phyloP scores from a whole-genome alignment of 495 filamentous ascomycete genomes.

The Schizothecium vesticola region DNA sequence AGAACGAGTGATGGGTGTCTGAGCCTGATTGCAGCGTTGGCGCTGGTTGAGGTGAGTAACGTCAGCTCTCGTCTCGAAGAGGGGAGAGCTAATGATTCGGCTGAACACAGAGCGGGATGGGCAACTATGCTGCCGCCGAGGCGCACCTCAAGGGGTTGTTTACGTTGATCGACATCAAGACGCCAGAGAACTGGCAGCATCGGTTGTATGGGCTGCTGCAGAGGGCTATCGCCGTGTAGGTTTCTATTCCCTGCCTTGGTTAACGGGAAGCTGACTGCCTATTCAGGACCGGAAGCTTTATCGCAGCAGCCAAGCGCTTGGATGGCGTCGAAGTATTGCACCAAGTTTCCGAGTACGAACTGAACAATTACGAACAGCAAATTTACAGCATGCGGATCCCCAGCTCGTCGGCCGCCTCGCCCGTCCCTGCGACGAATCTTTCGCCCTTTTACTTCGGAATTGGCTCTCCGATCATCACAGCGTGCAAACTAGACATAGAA shows the following conservation, averaged over 20 bases:
- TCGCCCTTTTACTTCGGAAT: constrained; percentile 20
- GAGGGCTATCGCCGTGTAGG: constrained; percentile 18
- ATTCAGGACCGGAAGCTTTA: constrained; percentile 17
- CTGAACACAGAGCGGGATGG: constrained; percentile 16
- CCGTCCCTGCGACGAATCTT: constrained; percentile 15
- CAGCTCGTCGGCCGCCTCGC: constrained; percentile 11
- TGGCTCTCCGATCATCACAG: constrained; percentile 16
- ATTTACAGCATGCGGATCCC: constrained; percentile 8
- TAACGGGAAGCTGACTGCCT: not conserved
- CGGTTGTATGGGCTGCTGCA: constrained; percentile 20
- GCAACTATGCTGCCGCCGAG: constrained; percentile 18
- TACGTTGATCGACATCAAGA: constrained; percentile 16
- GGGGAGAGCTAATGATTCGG: not conserved
- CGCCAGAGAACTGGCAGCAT: constrained; percentile 17
- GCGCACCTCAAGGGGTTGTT: constrained; percentile 22
- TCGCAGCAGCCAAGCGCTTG: constrained; percentile 13
- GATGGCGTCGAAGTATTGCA: not conserved
- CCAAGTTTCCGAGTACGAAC: not conserved
- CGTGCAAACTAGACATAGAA: constrained; percentile 22
- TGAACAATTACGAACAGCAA: not conserved
- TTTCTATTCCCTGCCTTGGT: not conserved
- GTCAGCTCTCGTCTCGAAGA: not conserved
- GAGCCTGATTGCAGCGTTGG: constrained; percentile 19
- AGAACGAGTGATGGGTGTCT: constrained; percentile 17
- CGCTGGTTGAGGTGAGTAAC: constrained; percentile 21